Base-by-base conservation (phyloP, 192 early-diverging fungal genomes). In the Phycomyces nitens region DNA sequence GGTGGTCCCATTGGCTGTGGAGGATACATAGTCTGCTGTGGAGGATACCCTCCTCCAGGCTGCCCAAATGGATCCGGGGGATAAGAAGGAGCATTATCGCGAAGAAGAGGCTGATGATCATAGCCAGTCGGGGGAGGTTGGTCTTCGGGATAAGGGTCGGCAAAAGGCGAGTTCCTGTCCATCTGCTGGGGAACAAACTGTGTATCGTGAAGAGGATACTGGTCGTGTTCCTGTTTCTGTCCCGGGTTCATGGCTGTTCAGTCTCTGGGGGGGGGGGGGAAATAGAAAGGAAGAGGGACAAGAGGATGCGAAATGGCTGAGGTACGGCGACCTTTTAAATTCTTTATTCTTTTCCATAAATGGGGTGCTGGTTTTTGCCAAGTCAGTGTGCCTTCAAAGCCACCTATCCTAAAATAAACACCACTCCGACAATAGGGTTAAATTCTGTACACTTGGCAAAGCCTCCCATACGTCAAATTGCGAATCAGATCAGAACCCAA, bases 151-250 rank as follows among this genome's bases (percentile, higher is more conserved):
- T 66, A 75, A 1, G 68, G 68, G 27, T 75, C 73, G 44, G 69
- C 66, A 62, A 64, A 64, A 54, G 59, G 68, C 23, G 63, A 66
- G 11, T 29, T 42, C 4, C 69, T 58, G 54, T 66, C 58, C 59
- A 66, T 56, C 3, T 52, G 59, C 22, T 69, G 66, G 15, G 64
- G 52, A 27, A 58, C 41, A 40, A 75, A 75, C 21, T 70, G 68
- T 9, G 71, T 73, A 24, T 73, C 71, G 16, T 70, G 44, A 52
- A 75, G 50, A 63, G 73, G 73, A 62, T 70, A 75, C 15, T 70
- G 68, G 52, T 75, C 73, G 20, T 62, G 40, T 26, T 62, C 64
- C 27, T 51, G 29, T 14, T 52, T 62, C 22, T 61, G 47, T 5
- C 42, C 43, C 47, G 47, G 52, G 12, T 47, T 47, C 44, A 47